Base-by-base conservation (phyloP, 2,329 filamentous ascomycete species). In the Neocucurbitaria cava region DNA sequence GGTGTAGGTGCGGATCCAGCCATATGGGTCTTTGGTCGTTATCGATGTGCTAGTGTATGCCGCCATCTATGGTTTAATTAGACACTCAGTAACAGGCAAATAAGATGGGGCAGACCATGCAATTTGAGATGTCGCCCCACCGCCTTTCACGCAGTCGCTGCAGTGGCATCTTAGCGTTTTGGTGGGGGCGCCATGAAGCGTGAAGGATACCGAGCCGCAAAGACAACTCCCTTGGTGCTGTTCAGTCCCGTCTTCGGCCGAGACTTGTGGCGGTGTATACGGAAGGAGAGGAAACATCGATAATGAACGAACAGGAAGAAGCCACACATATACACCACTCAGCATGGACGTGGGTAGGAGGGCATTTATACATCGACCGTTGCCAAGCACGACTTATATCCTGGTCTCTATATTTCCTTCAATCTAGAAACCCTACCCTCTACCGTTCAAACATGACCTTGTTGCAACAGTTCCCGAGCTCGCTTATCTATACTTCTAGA, bases 381-480 rank as follows among this genome's bases (percentile, higher is more conserved):
- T 20, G 41, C 41, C 41, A 31, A 43, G 41, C 41, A 43, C 24
- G 41, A 43, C 41, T 24, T 20, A 43, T 43, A 30, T 30, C 41
- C 41, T n/a, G 23, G 41, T 30, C 23, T 8, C 28, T 30, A 26
- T 30, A 28, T 13, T 40, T 4, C 21, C 5, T 40, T 18, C 38
- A 40, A 40, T 40, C 9, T 24, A 7, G 38, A 7, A 6, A 20
- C n/a, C n/a, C 41, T 30, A 43, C 24, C 28, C 7, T 43, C 23
- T 43, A 28, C 15, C 11, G 13, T 8, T 42, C 40, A 8, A 77
- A 78, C 40, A 72, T 65, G n/a, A 78, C 70, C 53, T 65, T 65
- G 59, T 78, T 78, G 36, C 76, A 61, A 51, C 77, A 56, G 0
- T 72, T 77, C 7, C 76, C 76, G 33, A 78, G 74, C 7, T 54